Evolutionary conservation across 129 eudicot genomes (phyloP).

Genomic region (Centella asiatica): DNA sequence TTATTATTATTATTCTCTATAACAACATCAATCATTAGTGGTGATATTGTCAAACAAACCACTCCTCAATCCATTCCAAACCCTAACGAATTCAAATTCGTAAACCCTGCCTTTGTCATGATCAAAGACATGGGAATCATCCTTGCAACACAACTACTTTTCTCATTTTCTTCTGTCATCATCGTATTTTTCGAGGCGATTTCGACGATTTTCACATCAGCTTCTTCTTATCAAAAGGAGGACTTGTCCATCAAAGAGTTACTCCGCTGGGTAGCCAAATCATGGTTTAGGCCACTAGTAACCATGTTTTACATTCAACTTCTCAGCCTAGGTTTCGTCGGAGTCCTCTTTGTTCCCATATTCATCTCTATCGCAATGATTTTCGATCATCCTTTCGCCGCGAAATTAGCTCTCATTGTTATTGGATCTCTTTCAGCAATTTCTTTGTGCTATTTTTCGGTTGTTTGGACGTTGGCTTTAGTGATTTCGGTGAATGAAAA

Average conservation of each 20-base stretch:
- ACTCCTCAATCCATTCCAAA: too few relatives aligned
- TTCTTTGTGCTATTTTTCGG: conserved; percentile 15
- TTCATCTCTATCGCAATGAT: conserved; percentile 17
- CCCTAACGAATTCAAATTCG: too few relatives aligned
- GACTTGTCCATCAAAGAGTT: conserved; percentile 29
- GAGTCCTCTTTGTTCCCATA: conserved; percentile 10
- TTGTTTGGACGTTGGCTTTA: conserved; percentile 25
- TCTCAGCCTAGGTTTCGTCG: conserved; percentile 17
- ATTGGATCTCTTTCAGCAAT: conserved; percentile 6
- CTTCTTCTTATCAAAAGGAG: too few relatives aligned
- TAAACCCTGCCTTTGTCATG: too few relatives aligned
- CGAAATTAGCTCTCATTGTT: conserved; percentile 3
- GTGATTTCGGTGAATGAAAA: conserved; percentile 43
- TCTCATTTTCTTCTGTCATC: too few relatives aligned
- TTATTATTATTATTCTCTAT: too few relatives aligned
- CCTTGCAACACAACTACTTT: too few relatives aligned
- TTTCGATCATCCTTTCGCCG: conserved; percentile 5
- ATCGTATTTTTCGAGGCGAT: too few relatives aligned
- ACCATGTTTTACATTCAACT: conserved; percentile 21
- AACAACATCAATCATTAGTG: too few relatives aligned
- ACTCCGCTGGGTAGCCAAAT: conserved; percentile 10
- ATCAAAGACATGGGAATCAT: too few relatives aligned
- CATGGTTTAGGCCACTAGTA: conserved; percentile 33
- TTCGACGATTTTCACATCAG: too few relatives aligned
- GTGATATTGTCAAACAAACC: too few relatives aligned